Evolutionary conservation across 2,329 filamentous ascomycete genomes (phyloP).

Genomic region (Stachybotrys chartarum): DNA sequence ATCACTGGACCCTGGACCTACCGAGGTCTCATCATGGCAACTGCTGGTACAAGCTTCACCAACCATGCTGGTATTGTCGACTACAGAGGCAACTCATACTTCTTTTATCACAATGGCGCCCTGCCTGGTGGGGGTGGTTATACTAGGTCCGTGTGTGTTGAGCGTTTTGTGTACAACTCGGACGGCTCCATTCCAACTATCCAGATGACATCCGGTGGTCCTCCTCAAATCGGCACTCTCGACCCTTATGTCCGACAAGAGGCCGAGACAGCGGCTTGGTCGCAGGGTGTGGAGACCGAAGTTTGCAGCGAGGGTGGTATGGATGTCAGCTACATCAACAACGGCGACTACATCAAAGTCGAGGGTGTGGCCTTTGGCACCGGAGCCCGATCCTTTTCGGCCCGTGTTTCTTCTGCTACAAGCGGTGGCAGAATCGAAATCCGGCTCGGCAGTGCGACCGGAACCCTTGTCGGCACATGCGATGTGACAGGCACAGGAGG

Average conservation of each 20-base stretch:
- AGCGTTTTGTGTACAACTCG: constrained; percentile 17
- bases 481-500: constrained; percentile 17
- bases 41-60: constrained; percentile 18
- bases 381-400: constrained; percentile 14
- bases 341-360: constrained; percentile 24
- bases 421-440: constrained; percentile 18
- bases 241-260: constrained; percentile 18
- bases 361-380: constrained; percentile 20
- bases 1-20: constrained; percentile 23
- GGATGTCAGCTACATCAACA: constrained; percentile 16
- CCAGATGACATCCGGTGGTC: constrained; percentile 16
- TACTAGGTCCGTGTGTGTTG: constrained; percentile 17
- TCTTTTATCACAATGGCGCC: constrained; percentile 25
- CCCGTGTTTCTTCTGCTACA: constrained; percentile 16
- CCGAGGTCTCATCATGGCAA: constrained; percentile 19
- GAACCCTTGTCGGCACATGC: constrained; percentile 17
- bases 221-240: constrained; percentile 15
- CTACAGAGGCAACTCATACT: constrained; percentile 18
- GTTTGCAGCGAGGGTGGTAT: constrained; percentile 15
- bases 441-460: constrained; percentile 15
- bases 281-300: constrained; percentile 15
- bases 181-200: constrained; percentile 20
- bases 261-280: constrained; percentile 21
- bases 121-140: constrained; percentile 19
- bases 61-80: constrained; percentile 21